These are phyloP conservation scores for Geotrichum ghanense DNA, from an alignment of 805 yeast genomes.

Conservation along the genomic window DNA sequence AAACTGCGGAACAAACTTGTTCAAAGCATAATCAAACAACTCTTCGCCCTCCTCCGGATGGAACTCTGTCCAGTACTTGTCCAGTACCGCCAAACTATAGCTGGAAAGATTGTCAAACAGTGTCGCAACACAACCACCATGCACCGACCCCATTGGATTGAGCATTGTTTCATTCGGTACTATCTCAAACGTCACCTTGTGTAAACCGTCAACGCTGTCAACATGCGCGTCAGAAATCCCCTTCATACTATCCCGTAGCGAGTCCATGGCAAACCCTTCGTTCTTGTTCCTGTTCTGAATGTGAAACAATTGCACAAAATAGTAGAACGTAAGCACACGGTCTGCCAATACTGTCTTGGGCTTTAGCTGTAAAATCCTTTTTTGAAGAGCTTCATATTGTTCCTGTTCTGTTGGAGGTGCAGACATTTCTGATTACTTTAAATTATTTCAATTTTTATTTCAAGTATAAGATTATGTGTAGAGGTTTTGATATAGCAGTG, in stretches of 20 bases:
- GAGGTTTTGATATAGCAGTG: no score
- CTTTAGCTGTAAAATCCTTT: no score
- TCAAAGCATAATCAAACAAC: conserved; percentile 10
- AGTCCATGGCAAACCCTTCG: neutral
- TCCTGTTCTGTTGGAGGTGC: no score
- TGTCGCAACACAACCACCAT: conserved; percentile 26
- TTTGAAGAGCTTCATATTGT: no score
- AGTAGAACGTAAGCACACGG: no score
- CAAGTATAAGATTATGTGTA: no score
- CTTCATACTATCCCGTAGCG: neutral
- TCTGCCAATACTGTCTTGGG: no score
- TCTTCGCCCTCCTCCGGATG: conserved; percentile 8
- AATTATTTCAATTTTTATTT: no score
- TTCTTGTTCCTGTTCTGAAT: no score
- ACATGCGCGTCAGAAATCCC: neutral
- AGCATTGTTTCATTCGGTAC: conserved; percentile 6
- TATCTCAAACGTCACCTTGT: neutral
- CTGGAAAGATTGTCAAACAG: conserved; percentile 17
- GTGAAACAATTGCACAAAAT: no score
- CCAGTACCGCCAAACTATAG: conserved; percentile 17
- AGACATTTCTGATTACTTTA: no score
- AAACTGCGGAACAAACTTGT: conserved; percentile 7
- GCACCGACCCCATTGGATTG: conserved; percentile 19
- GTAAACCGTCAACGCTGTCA: neutral
- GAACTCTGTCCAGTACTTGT: conserved; percentile 15